phyloP scores from a whole-genome alignment of 2,329 filamentous ascomycete genomes.

The Aspergillus quadricinctus region DNA sequence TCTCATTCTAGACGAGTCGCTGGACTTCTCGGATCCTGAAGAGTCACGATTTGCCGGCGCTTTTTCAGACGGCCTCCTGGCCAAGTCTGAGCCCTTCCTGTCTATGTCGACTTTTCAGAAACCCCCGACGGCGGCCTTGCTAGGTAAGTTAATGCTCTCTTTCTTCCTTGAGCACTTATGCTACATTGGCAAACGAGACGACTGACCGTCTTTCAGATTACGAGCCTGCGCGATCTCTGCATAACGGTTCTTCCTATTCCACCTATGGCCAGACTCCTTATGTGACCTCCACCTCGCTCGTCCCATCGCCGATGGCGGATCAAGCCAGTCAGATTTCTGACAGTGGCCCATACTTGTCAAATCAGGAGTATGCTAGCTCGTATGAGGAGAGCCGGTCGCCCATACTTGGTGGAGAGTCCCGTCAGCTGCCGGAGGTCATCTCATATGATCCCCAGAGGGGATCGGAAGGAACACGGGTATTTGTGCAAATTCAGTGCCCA shows the following conservation, averaged over 20 bases:
- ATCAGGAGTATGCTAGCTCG: constrained; percentile 40
- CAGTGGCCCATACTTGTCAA: constrained; percentile 36
- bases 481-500: constrained; percentile 68
- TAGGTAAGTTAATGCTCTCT: constrained; percentile 60
- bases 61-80: constrained; percentile 49
- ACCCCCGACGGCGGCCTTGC: constrained; percentile 68
- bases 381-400: constrained; percentile 62
- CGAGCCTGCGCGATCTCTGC: constrained; percentile 34
- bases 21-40: constrained; percentile 43
- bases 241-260: constrained; percentile 40
- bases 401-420: constrained; percentile 61
- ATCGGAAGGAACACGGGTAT: constrained; percentile 63
- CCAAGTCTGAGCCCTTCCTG: constrained; percentile 59
- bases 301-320: constrained; percentile 39
- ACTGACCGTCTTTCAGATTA: constrained; percentile 25
- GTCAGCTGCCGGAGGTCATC: constrained; percentile 59
- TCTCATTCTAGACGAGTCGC: constrained; percentile 45
- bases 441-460: constrained; percentile 69
- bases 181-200: neutral
- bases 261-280: constrained; percentile 37
- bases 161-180: constrained; percentile 7
- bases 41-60: constrained; percentile 42
- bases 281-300: constrained; percentile 32
- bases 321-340: constrained; percentile 39
- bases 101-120: constrained; percentile 83